A percentile compares a stretch with the other conserved stretches of the same genome.
Evolutionary conservation across 148 eudicot species (phyloP).

Genomic region (Persicaria maculosa): DNA sequence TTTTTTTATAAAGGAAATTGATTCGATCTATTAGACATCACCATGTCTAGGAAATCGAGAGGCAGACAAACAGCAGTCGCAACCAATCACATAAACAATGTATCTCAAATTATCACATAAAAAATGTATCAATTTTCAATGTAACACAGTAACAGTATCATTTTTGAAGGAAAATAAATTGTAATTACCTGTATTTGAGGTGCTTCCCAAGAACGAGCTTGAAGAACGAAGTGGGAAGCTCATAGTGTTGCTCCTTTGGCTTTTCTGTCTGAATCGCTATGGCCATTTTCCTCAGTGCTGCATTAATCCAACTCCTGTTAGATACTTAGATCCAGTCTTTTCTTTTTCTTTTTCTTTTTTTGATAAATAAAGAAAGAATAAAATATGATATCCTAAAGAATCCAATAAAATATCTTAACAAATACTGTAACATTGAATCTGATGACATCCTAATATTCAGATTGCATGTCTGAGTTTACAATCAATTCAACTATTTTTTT

Average conservation of each 20-base stretch:
- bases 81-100: not conserved
- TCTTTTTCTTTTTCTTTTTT: too few relatives aligned
- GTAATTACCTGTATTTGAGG: constrained; percentile 75
- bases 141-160: not conserved
- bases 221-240: constrained; percentile 93
- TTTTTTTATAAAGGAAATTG: too few relatives aligned
- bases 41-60: not conserved
- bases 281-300: constrained; percentile 87
- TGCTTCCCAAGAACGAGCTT: constrained; percentile 85
- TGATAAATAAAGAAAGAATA: too few relatives aligned
- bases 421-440: too few relatives aligned
- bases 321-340: too few relatives aligned
- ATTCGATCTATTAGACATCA: not conserved
- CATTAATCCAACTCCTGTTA: constrained; percentile 10
- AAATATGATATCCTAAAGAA: too few relatives aligned
- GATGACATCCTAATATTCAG: too few relatives aligned
- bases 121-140: too few relatives aligned
- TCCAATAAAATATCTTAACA: too few relatives aligned
- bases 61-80: not conserved
- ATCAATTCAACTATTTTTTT: too few relatives aligned
- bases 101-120: too few relatives aligned
- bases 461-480: too few relatives aligned
- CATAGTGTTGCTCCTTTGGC: constrained; percentile 85
- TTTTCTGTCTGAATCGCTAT: constrained; percentile 81
- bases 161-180: not conserved